Percentiles rank a stretch among this genome's conserved stretches.
Conservation (phyloP, 2,329 filamentous ascomycete species). For the Botryotinia globosa region DNA sequence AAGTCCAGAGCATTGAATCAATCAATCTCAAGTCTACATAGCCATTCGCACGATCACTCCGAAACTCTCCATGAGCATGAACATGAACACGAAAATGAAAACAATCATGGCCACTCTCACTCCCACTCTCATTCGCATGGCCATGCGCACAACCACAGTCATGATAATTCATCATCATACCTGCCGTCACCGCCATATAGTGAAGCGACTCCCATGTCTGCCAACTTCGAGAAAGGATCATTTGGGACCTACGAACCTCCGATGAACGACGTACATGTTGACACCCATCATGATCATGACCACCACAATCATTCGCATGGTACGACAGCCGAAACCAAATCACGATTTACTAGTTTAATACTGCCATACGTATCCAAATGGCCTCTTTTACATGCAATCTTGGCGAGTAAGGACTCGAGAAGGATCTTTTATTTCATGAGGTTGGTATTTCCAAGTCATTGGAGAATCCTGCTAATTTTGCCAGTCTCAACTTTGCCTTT, state of each 20-base stretch:
- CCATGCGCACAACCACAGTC: slow-evolving; percentile 20
- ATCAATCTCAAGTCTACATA: slow-evolving; percentile 34
- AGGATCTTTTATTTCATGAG: slow-evolving; percentile 97
- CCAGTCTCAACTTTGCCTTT: slow-evolving; percentile 85
- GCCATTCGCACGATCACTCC: slow-evolving; percentile 31
- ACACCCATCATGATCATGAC: slow-evolving; percentile 29
- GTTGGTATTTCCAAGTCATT: slow-evolving; percentile 47
- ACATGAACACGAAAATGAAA: slow-evolving; percentile 15
- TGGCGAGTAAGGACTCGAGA: slow-evolving; percentile 87
- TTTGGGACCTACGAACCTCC: slow-evolving; percentile 29
- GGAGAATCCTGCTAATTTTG: slow-evolving; percentile 23
- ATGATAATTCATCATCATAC: slow-evolving; percentile 21
- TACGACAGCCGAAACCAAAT: slow-evolving; percentile 47
- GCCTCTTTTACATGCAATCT: slow-evolving; percentile 79
- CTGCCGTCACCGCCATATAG: slow-evolving; percentile 30
- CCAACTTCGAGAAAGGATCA: slow-evolving; percentile 26
- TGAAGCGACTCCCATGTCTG: slow-evolving; percentile 25
- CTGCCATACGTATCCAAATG: slow-evolving; percentile 67
- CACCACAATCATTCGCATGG: slow-evolving; percentile 33
- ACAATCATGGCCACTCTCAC: slow-evolving; percentile 20
- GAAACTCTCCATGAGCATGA: slow-evolving; percentile 29
- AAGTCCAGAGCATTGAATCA: slow-evolving; percentile 28
- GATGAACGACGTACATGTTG: slow-evolving; percentile 24
- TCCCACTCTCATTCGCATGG: slow-evolving; percentile 23
- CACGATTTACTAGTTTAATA: slow-evolving; percentile 68